Percentiles rank a stretch among this genome's conserved stretches.
phyloP scores from a whole-genome alignment of 768 basidiomycete genomes.

The Cyathus striatus region DNA sequence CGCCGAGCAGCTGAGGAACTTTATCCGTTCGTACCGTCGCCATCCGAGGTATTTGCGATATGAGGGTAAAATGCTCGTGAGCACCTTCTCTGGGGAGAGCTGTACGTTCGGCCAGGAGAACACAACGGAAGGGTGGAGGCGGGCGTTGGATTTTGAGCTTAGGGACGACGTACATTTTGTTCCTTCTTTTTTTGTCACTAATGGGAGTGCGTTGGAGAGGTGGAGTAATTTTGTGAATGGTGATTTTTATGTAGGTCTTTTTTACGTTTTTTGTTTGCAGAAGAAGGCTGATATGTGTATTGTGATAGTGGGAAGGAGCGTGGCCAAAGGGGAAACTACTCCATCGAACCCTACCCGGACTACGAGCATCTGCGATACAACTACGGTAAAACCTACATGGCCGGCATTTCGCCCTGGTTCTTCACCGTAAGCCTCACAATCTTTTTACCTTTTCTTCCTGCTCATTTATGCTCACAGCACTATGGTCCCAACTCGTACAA shows the following conservation, averaged over 20 bases:
- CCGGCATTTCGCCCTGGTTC: constrained; percentile 60
- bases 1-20: constrained; percentile 25
- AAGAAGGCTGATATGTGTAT: neutral
- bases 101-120: constrained; percentile 45
- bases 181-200: constrained; percentile 56
- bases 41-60: constrained; percentile 39
- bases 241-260: constrained; percentile 34
- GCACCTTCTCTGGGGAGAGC: constrained; percentile 48
- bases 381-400: constrained; percentile 28
- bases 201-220: constrained; percentile 23
- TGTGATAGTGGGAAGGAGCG: constrained; percentile 44
- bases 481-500: constrained; percentile 46
- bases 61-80: constrained; percentile 35
- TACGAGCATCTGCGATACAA: constrained; percentile 18
- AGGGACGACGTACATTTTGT: constrained; percentile 40
- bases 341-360: constrained; percentile 27
- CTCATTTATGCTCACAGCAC: constrained; percentile 24
- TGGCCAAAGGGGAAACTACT: constrained; percentile 38
- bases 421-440: constrained; percentile 36
- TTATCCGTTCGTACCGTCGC: constrained; percentile 29
- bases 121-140: constrained; percentile 38
- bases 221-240: constrained; percentile 43
- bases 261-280: neutral
- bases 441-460: neutral
- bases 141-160: neutral